Conservation (phyloP, 495 filamentous ascomycete genomes). For the Hypoxylon subgilvum region DNA sequence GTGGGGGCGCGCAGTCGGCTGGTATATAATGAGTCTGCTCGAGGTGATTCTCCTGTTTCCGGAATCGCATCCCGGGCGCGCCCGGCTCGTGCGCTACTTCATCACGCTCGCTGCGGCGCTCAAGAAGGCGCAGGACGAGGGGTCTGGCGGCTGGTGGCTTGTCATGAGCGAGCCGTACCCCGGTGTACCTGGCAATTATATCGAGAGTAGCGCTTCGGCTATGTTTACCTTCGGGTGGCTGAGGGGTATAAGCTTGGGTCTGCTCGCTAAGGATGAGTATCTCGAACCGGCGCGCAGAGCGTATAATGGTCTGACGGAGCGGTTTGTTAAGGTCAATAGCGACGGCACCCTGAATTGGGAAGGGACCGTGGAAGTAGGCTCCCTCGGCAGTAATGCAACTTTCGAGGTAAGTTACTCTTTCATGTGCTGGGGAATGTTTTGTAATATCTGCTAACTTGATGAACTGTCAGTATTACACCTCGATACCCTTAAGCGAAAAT, state of each 20-base stretch:
- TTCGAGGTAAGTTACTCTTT: slow-evolving; percentile 45
- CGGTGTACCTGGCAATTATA: slow-evolving; percentile 60
- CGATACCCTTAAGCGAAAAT: slow-evolving; percentile 51
- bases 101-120: slow-evolving; percentile 50
- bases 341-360: slow-evolving; percentile 58
- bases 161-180: slow-evolving; percentile 56
- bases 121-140: slow-evolving; percentile 50
- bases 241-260: slow-evolving; percentile 58
- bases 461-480: slow-evolving; percentile 54
- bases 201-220: slow-evolving; percentile 64
- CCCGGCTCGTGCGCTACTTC: slow-evolving; percentile 48
- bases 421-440: not conserved
- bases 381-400: slow-evolving; percentile 56
- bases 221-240: slow-evolving; percentile 65
- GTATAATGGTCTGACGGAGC: slow-evolving; percentile 49
- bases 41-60: slow-evolving; percentile 60
- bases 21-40: slow-evolving; percentile 65
- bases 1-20: slow-evolving; percentile 65
- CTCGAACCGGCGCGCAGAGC: slow-evolving; percentile 45
- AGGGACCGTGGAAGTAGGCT: slow-evolving; percentile 63
- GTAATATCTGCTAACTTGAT: slow-evolving; percentile 44
- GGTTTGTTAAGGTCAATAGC: slow-evolving; percentile 50
- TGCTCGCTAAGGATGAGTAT: slow-evolving; percentile 41
- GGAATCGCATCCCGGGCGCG: slow-evolving; percentile 39
- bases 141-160: slow-evolving; percentile 65